Evolutionary conservation across 768 basidiomycete species (phyloP), one percentile per base, ranked within the genome.

Genomic region (Lanmaoa rubissima): DNA sequence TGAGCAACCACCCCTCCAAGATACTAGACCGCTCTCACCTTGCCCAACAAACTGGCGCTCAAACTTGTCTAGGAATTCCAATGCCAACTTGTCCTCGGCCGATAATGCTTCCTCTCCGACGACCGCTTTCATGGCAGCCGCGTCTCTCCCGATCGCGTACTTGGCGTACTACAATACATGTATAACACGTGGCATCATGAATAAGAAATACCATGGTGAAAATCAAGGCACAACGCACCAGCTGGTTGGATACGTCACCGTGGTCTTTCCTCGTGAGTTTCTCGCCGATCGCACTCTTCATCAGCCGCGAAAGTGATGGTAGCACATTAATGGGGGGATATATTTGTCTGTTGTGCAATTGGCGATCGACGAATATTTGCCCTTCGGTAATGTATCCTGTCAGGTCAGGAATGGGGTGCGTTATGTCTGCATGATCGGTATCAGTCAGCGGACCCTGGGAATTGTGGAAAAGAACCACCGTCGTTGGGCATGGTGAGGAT

Each of bases 401-500:
- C 74, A 98, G 80, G 84, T 98, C 96, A 69, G 96, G 96, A 75
- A 99, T 98, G 57, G 97, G 97, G 76, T 99, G 97, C n/a, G 97
- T 98, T 74, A 99, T 99, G 80, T 98, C 96, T 98, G 66, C 21
- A 61, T 48, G 57, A 57, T 61, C 70, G 54, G 42, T 52, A 21
- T 71, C 67, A 73, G 65, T 56, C 45, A 49, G 42, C 68, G 50
- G 59, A 64, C 44, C 58, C 54, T 57, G 57, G 40, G 51, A 60
- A 60, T 46, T 8, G 52, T 58, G 51, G 51, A 64, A 56, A 41
- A 49, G 62, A 73, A 82, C 77, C 76, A 92, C 94, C 96, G 74
- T 98, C 97, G 76, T 98, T 99, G 26, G 97, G 97, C 97, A 99
- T 99, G 58, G 97, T 98, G 54, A 99, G 82, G 69, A 98, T 99